phyloP scores from a whole-genome alignment of 176 grass and related monocot genomes.

The Oryza australiensis region DNA sequence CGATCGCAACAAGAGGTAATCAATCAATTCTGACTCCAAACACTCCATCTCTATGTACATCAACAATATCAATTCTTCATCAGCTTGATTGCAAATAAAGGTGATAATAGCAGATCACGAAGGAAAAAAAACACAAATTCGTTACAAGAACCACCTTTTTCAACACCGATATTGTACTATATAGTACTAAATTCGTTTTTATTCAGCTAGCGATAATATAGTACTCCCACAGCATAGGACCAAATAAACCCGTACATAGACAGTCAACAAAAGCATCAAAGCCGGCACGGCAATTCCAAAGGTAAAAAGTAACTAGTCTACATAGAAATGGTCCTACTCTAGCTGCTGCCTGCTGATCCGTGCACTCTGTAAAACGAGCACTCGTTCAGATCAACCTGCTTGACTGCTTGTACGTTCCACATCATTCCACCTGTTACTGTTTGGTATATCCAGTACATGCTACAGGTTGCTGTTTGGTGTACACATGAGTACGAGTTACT shows the following conservation, averaged over 20 bases:
- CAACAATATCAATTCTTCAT: neutral
- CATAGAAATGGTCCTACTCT: conserved; percentile 2
- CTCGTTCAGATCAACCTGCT: no score
- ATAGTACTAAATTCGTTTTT: neutral
- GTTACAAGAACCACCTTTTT: neutral
- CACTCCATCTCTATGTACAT: neutral
- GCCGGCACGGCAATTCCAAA: conserved; percentile 41
- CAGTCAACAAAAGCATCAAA: conserved; percentile 13
- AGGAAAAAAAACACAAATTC: neutral
- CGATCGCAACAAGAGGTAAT: conserved; percentile 56
- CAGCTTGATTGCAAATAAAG: neutral
- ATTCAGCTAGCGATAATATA: neutral
- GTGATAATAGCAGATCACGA: neutral
- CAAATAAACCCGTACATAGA: conserved; percentile 7
- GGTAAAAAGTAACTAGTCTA: neutral
- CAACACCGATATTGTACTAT: neutral
- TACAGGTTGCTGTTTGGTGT: neutral
- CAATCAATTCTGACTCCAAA: neutral
- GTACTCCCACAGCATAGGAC: neutral
- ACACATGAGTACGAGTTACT: neutral
- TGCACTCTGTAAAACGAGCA: neutral
- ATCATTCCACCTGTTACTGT: neutral
- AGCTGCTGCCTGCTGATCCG: neutral
- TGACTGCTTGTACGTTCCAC: no score
- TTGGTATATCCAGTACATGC: neutral